Evolutionary conservation across 2,329 filamentous ascomycete genomes (phyloP).

Genomic region (Capronia americana): DNA sequence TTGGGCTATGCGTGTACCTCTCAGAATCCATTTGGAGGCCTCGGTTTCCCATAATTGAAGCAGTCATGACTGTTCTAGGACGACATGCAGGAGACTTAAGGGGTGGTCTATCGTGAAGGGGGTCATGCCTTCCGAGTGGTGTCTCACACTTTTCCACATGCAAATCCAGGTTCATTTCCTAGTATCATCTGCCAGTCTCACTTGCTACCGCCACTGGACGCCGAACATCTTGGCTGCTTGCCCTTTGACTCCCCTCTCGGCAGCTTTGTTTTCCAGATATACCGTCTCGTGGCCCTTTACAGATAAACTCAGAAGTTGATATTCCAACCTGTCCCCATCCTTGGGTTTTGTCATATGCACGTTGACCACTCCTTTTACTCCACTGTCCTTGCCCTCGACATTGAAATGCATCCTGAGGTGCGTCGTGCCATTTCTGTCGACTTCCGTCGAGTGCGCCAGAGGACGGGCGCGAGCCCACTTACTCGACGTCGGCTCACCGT

Average conservation of each 20-base stretch:
- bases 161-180: background rate
- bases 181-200: background rate
- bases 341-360: constrained; percentile 77
- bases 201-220: constrained; percentile 52
- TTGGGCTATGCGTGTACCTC: background rate
- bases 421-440: constrained; percentile 75
- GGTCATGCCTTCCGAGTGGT: background rate
- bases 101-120: background rate
- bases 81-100: background rate
- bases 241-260: constrained; percentile 47
- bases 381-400: constrained; percentile 76
- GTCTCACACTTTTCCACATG: background rate
- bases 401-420: constrained; percentile 87
- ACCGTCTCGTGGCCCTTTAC: constrained; percentile 63
- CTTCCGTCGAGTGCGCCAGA: constrained; percentile 65
- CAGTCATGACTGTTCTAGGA: background rate
- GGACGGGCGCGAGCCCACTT: constrained; percentile 75
- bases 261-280: constrained; percentile 53
- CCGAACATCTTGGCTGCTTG: constrained; percentile 58
- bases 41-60: background rate
- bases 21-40: background rate
- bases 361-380: constrained; percentile 68
- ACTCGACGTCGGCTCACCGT: constrained; percentile 79
- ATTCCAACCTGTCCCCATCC: constrained; percentile 72
- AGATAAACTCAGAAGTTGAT: constrained; percentile 80